Conservation (phyloP, 1,284 basidiomycete species). For the Sanghuangporus sanghuang region DNA sequence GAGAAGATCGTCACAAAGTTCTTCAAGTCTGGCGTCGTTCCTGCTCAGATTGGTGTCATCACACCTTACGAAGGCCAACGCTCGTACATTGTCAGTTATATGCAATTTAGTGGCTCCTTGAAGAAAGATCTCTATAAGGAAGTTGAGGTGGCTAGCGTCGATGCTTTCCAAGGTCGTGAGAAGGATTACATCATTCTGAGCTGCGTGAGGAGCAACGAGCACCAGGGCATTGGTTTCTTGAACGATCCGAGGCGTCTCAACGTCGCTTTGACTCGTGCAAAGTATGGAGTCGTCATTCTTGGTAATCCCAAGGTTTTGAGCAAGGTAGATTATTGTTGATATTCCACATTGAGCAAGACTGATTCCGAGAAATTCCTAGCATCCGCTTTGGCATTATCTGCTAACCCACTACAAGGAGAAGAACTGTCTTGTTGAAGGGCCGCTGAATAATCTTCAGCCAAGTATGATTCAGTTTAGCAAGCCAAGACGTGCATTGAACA, state of each 20-base stretch:
- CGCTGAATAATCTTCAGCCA: conserved; percentile 91
- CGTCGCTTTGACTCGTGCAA: conserved; percentile 95
- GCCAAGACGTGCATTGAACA: conserved; percentile 79
- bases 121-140: conserved; percentile 99
- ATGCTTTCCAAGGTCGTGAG: conserved; percentile 99
- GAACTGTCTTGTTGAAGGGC: conserved; percentile 91
- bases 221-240: conserved; percentile 99
- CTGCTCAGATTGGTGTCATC: conserved; percentile 95
- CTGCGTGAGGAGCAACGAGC: conserved; percentile 99
- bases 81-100: conserved; percentile 98
- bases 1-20: conserved; percentile 99
- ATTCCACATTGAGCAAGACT: not conserved
- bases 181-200: conserved; percentile 99
- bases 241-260: conserved; percentile 97
- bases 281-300: conserved; percentile 96
- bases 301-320: conserved; percentile 98
- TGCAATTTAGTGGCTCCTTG: conserved; percentile 97
- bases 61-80: conserved; percentile 99
- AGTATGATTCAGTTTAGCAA: conserved; percentile 99
- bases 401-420: conserved; percentile 99
- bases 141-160: conserved; percentile 97
- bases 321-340: conserved; percentile 61
- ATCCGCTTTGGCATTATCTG: conserved; percentile 97
- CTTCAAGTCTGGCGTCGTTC: conserved; percentile 97
- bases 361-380: conserved; percentile 43